These are phyloP conservation scores for Lunasporangiospora selenospora DNA, from an alignment of 192 early-diverging fungal genomes.

Conservation along the genomic window DNA sequence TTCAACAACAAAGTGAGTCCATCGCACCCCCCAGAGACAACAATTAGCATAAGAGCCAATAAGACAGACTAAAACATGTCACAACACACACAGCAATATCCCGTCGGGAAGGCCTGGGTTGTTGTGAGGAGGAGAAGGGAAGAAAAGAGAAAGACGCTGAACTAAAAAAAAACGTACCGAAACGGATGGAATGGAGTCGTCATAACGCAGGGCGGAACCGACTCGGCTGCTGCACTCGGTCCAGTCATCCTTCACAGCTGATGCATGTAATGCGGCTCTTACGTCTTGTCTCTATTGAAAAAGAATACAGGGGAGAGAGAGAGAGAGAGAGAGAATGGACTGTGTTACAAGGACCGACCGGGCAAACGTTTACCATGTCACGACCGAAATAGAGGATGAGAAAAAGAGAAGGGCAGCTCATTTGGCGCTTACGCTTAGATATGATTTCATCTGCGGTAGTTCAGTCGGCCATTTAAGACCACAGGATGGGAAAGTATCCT, in stretches of 20 bases:
- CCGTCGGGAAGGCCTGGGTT: no score
- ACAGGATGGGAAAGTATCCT: conserved; percentile 54
- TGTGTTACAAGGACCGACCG: no score
- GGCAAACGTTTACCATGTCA: neutral
- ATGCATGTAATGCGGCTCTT: conserved; percentile 62
- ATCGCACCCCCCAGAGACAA: no score
- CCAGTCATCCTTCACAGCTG: conserved; percentile 53
- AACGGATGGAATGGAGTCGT: conserved; percentile 63
- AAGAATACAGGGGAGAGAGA: no score
- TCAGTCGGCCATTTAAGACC: conserved; percentile 64
- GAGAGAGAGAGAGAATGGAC: no score
- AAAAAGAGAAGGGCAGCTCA: no score
- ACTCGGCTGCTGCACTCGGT: conserved; percentile 68
- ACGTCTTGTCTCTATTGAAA: conserved; percentile 55
- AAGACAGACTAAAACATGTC: neutral
- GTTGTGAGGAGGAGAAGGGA: no score
- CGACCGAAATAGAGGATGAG: neutral
- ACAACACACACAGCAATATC: neutral
- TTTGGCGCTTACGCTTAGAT: conserved; percentile 63
- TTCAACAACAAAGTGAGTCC: no score
- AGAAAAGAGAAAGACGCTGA: no score
- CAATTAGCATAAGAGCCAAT: neutral
- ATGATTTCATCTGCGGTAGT: conserved; percentile 48
- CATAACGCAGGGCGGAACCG: conserved; percentile 44
- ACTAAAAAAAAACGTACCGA: conserved; percentile 49